phyloP scores from a whole-genome alignment of 257 asterid species.

The Schizonepeta tenuifolia region DNA sequence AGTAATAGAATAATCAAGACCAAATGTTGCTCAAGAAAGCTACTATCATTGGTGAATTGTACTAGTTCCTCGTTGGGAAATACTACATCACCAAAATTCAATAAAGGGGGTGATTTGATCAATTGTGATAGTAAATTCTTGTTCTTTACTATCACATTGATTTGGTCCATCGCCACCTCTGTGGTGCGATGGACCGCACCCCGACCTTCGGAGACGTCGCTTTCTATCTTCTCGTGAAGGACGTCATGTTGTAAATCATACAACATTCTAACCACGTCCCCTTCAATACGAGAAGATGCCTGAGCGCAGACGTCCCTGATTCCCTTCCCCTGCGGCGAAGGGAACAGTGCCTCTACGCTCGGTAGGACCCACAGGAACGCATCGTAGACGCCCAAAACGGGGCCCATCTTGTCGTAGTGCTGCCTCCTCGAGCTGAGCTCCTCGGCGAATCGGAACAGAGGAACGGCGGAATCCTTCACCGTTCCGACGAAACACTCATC shows the following conservation, averaged over 20 bases:
- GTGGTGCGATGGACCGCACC: conserved; percentile 42
- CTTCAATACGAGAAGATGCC: conserved; percentile 24
- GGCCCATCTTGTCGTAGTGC: conserved; percentile 36
- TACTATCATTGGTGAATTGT: neutral
- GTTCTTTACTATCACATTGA: conserved; percentile 32
- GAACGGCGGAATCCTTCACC: conserved; percentile 39
- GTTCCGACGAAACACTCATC: conserved; percentile 51
- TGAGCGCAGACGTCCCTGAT: conserved; percentile 4
- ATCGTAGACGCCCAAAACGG: conserved; percentile 35
- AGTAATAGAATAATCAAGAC: conserved; percentile 42
- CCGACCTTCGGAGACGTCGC: neutral
- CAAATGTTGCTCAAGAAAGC: conserved; percentile 42
- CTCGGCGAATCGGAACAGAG: conserved; percentile 40
- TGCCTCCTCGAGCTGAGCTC: conserved; percentile 35
- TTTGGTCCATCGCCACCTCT: conserved; percentile 30
- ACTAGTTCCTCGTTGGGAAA: conserved; percentile 30
- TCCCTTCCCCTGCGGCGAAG: conserved; percentile 27
- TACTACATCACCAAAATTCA: conserved; percentile 20
- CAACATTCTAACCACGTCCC: conserved; percentile 40
- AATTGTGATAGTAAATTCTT: conserved; percentile 28
- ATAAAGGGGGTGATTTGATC: conserved; percentile 39
- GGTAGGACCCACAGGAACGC: conserved; percentile 37
- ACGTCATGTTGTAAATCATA: conserved; percentile 32
- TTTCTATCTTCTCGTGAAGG: conserved; percentile 16
- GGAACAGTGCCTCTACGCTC: conserved; percentile 30